Base-by-base conservation (phyloP, 805 yeast genomes). In the Priceomyces fermenticarens region DNA sequence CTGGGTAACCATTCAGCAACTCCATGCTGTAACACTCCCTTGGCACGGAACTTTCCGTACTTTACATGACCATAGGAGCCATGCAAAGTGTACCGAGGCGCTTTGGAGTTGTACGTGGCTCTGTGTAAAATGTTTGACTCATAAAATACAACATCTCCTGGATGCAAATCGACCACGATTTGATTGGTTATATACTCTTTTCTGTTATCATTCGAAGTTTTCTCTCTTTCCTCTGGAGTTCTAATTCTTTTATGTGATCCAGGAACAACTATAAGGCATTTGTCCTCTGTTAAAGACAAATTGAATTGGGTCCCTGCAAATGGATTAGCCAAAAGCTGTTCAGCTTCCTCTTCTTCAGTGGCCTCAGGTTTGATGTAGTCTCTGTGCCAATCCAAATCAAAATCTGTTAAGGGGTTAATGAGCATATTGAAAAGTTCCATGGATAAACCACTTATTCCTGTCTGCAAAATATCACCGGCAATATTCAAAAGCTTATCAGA, bases 371-470 rank as follows among this genome's bases (percentile, higher is more conserved):
- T 64, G 39, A 75, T 72, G 46, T 68, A 67, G 52, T 75, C 80
- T 30, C 80, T 58, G 52, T 75, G 80, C 80, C 80, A 75, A 44
- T 69, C 73, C 46, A 75, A 60, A n/a, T 66, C 78, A 53, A 75
- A 75, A 52, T 74, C 77, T 9, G 76, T 70, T 40, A 70, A 58
- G 3, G 80, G 80, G 45, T 74, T 74, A 47, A 75, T 72, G 43
- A 75, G 64, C 79, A 75, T 72, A 52, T 75, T 74, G 53, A 75
- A 63, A 37, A 75, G 60, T 46, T 74, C 80, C 77, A 75, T 73
- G 6, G 65, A 61, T 26, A 75, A 53, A 9, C 58, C 56, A 14
- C 58, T 51, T 12, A 49, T 49, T 11, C 55, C 53, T 8, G 70
- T 60, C 46, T 73, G 75, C 42, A 74, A 58, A 35, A 74, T 70